Evolutionary conservation across 805 yeast genomes (phyloP), one percentile per base, ranked within the genome.

Genomic region (Candida cerambycidarum): DNA sequence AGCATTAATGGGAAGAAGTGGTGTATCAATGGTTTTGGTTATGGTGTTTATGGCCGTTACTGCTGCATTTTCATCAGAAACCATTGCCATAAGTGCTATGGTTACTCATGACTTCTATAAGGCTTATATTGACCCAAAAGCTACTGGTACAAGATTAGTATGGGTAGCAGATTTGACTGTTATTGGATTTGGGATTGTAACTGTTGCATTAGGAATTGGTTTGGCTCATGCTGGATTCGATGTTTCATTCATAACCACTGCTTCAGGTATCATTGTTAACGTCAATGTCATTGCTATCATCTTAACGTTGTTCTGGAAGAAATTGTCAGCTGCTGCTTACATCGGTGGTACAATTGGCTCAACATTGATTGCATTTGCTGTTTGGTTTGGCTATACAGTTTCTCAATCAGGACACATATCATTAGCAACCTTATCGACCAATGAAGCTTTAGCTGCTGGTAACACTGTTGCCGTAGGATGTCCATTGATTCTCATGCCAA

Each of bases 41-140:
- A 50, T 61, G 63, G 47, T 68, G 4, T 70, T 69, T 57, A 50
- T 68, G 29, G 66, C 74, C 0, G 73, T 67, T 2, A 67, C 73
- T 8, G 64, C 73, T 3, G 65, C 75, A 1, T 59, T 65, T 38
- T 62, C 71, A 16, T 71, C 71, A 33, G 75, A 69, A 46, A 50
- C 69, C 40, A 67, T 70, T 47, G 73, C 73, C 10, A 52, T 69
- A 3, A 61, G 71, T 1, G 63, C 75, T 3, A 55, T 69, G 44
- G 37, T 56, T 1, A 53, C 62, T 4, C 58, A 57, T 37, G 63
- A 58, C 40, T 39, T 58, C 19, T 59, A 56, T 43, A 58, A 58
- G 45, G 54, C 53, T 19, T 60, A 58, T 46, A 28, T 57, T 18
- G 52, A 53, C 18, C 55, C 56, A 10, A 36, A 48, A 17, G 61